Evolutionary conservation across 495 filamentous ascomycete genomes (phyloP), one percentile per base, ranked within the genome.

Genomic region (Chaetomium tenue): DNA sequence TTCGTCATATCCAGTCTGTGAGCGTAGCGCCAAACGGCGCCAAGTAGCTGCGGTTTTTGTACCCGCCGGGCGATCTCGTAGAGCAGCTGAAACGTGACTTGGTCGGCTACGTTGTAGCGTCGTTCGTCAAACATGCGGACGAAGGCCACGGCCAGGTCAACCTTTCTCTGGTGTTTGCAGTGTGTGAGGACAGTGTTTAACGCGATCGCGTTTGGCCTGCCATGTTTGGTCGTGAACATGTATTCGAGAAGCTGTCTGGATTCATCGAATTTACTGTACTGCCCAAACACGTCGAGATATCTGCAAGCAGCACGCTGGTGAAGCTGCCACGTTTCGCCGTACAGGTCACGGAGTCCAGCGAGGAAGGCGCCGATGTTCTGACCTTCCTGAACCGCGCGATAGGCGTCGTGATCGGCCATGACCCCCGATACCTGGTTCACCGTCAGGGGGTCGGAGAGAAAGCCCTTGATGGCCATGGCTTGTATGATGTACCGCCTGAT

Each of bases 1-100:
- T 3, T 70, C 0, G 71, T 66, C 22, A 44, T 7, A 15, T 61
- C 63, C 12, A 44, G 23, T 9, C 74, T 57, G 33, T 60, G 66
- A 5, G 73, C 72, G 65, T 77, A 79, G 55, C 77, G 75, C 71
- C 72, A 81, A 46, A 77, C 52, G 20, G 75, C 75, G 58, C 73
- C 67, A 46, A 77, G 50, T 58, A 76, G 63, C 50, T 80, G 75
- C 28, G 75, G 76, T 51, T 63, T 73, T 9, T 61, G 62, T n/a
- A 50, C 33, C 53, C 23, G 60, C 65, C 71, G 75, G 9, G 72
- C 76, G 42, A 66, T 12, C 47, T 71, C 61, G 58, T 76, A 77
- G 28, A 82, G 70, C 4, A 72, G 15, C 18, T 74, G 54, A 47
- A 70, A 76, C 2, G 73, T 71, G 47, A 63, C 30, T 0, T 2